Evolutionary conservation across 768 basidiomycete species (phyloP), one percentile per base, ranked within the genome.

Genomic region (Mrakia hoshinonis): DNA sequence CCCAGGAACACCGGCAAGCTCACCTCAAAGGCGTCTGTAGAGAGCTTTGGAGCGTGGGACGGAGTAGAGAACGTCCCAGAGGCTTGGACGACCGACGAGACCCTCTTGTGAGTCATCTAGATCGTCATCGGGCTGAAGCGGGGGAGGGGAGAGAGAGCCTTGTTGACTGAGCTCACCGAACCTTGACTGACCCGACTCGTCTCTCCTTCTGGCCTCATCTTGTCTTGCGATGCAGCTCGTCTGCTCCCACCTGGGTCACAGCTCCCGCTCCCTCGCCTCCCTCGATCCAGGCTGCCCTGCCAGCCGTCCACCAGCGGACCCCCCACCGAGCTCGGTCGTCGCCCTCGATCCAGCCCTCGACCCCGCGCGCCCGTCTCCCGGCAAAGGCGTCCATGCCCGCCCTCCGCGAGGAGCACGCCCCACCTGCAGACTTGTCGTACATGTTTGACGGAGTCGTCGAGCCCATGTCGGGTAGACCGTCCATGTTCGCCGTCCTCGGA

Each of bases 331-430:
- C 43, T 26, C 67, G 67, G 13, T 68, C 67, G 34, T 43, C 34
- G 13, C 67, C 67, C 24, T 52, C 52, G 34, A 46, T 68, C 36
- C 67, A 68, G 46, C 38, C 67, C 18, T 43, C 67, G 34, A 68
- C 51, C 51, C 54, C 54, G 36, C 51, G 51, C n/a, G n/a, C 38
- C 51, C 67, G 52, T 68, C 67, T 68, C 38, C 67, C 67, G 18
- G 67, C 67, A 38, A 68, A 68, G 43, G 52, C 51, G 38, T 68
- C 67, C 31, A 52, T 68, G 67, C 54, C 67, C 36, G 51, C 67
- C 34, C 55, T 68, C 36, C 34, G 43, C 0, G 67, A 68, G 67
- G 67, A 68, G 22, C 38, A 20, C 31, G 51, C 36, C 36, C 38
- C 58, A 36, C 58, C 58, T 34, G 36, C 58, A 13, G 63, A 20